Conservation (phyloP, 345 rosid genomes). For the Leavenworthia alabamica region DNA sequence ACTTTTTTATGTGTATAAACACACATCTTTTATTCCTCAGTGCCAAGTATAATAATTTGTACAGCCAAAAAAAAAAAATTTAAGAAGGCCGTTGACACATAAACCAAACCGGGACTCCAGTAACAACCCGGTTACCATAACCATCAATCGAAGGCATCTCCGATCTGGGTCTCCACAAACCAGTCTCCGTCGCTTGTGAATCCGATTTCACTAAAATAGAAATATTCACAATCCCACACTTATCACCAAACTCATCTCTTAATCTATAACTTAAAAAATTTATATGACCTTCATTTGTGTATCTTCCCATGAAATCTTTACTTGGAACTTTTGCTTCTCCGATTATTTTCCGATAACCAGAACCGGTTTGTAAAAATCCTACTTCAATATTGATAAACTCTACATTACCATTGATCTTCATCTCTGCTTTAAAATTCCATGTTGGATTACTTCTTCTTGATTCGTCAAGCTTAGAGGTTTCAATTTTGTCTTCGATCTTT, state of each 20-base stretch:
- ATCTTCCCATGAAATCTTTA: slow-evolving; percentile 48
- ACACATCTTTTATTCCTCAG: too few relatives aligned
- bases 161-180: slow-evolving; percentile 5
- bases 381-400: slow-evolving; percentile 44
- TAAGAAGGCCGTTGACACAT: slow-evolving; percentile 7
- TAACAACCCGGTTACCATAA: slow-evolving; percentile 10
- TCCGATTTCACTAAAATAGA: slow-evolving; percentile 43
- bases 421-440: slow-evolving; percentile 48
- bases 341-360: slow-evolving; percentile 21
- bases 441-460: slow-evolving; percentile 30
- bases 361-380: slow-evolving; percentile 30
- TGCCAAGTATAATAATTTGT: too few relatives aligned
- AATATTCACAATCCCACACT: slow-evolving; percentile 59
- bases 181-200: slow-evolving; percentile 6
- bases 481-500: slow-evolving; percentile 15
- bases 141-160: slow-evolving; percentile 16
- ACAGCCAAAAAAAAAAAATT: not conserved
- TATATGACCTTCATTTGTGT: slow-evolving; percentile 37
- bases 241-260: slow-evolving; percentile 38
- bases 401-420: slow-evolving; percentile 25
- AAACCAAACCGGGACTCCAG: slow-evolving; percentile 24
- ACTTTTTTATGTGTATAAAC: slow-evolving; percentile 4
- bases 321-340: slow-evolving; percentile 45
- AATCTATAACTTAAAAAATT: slow-evolving; percentile 67
- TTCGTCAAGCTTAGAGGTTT: slow-evolving; percentile 18